These are phyloP conservation scores for Oryza meyeriana DNA, from an alignment of 176 grass and related monocot species.

Conservation along the genomic window DNA sequence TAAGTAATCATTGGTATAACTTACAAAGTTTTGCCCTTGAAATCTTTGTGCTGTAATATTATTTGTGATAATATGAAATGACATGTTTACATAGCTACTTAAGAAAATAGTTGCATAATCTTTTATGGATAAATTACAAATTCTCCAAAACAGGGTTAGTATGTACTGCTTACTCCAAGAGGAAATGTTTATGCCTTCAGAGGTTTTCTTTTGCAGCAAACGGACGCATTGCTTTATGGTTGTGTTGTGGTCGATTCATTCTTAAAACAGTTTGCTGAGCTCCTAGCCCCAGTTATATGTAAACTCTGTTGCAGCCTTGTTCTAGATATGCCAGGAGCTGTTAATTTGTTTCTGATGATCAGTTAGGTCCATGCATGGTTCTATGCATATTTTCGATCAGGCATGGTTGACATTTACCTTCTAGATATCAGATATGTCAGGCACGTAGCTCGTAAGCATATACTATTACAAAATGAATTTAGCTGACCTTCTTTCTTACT, in stretches of 20 bases:
- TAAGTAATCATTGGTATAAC: background rate
- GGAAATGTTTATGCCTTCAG: too few relatives aligned
- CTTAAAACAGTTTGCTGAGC: background rate
- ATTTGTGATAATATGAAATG: background rate
- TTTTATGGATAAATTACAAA: background rate
- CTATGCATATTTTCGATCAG: background rate
- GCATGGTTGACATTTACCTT: background rate
- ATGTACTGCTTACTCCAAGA: background rate
- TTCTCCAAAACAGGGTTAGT: background rate
- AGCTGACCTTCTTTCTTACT: background rate
- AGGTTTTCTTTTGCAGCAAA: too few relatives aligned
- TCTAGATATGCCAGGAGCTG: background rate
- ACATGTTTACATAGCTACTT: background rate
- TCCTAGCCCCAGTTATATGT: background rate
- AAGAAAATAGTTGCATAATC: background rate
- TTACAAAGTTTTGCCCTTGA: too few relatives aligned
- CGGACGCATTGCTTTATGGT: background rate
- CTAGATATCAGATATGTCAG: background rate
- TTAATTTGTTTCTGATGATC: background rate
- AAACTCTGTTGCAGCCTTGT: background rate
- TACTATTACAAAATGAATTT: constrained; percentile 7
- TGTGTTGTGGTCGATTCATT: background rate
- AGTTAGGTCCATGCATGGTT: background rate
- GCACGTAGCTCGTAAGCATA: background rate
- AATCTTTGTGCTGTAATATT: too few relatives aligned